A percentile compares a stretch with the other conserved stretches of the same genome.
Evolutionary conservation across 148 eudicot species (phyloP).

Genomic region (Vaccinium darrowii): DNA sequence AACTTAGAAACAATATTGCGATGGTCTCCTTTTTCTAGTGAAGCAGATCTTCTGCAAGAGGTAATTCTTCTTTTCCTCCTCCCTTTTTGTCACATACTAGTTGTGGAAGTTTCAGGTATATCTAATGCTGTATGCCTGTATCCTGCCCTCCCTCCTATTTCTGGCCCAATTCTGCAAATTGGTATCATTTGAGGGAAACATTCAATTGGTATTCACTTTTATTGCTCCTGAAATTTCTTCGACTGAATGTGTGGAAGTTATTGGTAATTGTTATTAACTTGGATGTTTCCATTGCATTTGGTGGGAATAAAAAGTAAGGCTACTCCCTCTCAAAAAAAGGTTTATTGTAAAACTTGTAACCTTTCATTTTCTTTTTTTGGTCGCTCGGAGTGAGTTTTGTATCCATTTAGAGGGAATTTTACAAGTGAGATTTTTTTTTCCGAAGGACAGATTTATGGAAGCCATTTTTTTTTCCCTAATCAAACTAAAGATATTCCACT

Average conservation of each 20-base stretch:
- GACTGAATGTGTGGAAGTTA: neutral
- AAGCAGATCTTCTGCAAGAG: conserved; percentile 84
- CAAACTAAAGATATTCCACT: neutral
- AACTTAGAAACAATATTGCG: conserved; percentile 62
- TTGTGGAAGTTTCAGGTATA: neutral
- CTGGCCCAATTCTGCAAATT: neutral
- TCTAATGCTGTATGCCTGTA: neutral
- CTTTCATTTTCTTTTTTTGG: neutral
- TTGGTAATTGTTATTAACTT: neutral
- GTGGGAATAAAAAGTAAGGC: neutral
- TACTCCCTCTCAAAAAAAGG: neutral
- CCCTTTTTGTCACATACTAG: neutral
- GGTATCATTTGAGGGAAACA: neutral
- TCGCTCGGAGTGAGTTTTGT: neutral
- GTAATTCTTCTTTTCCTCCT: conserved; percentile 30
- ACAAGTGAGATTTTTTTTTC: neutral
- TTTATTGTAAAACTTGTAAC: neutral
- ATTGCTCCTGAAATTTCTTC: neutral
- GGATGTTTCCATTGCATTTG: conserved; percentile 3
- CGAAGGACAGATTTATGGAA: neutral
- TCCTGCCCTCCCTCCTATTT: neutral
- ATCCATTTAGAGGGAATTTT: neutral
- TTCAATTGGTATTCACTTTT: neutral
- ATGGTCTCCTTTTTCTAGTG: conserved; percentile 95
- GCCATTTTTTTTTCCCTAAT: neutral